Evolutionary conservation across 805 yeast genomes (phyloP), one percentile per base, ranked within the genome.

Genomic region (Monosporozyma solicola): DNA sequence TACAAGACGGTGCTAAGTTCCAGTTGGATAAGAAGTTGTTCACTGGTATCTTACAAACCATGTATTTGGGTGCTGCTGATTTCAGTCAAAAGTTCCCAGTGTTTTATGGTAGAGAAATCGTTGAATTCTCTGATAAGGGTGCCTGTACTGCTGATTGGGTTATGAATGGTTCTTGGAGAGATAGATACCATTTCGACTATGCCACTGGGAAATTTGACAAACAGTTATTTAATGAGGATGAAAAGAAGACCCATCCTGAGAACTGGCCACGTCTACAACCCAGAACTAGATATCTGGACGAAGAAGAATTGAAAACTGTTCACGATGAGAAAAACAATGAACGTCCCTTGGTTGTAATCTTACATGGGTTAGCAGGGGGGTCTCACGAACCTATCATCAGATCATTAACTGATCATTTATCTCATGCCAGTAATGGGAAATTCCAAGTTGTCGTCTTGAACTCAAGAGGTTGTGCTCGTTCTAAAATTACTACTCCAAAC

Each of bases 351-450:
- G 73, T 82, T 22, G 71, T 86, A 33, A 79, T 84, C 8, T 68
- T 78, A 49, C 92, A 86, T 61, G 95, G 94, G 1, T 72, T 86
- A 41, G 84, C 87, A 29, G 92, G 94, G 54, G 95, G 95, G 1
- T 82, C 88, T 15, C 86, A 83, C 59, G 94, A 86, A 64, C 81
- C 87, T 22, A 83, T 83, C 53, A 78, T 85, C 48, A 74, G 89
- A 56, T 77, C 84, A 8, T 70, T 82, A 41, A 68, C 80, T 39
- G 69, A 71, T 47, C 66, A 69, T 22, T 67, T 83, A 48, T 73
- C 77, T 33, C 60, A 65, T 1, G 67, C 68, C 5, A 68, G 70
- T 15, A 69, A 71, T 52, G 62, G 61, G 5, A 61, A 72, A 56
- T 74, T 82, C 63, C 80, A 84, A 67, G 84, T 82, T 48, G 85